Percentiles rank a stretch among this genome's conserved stretches.
phyloP scores from a whole-genome alignment of 2,329 filamentous ascomycete genomes.

The Dactylellina sp. region DNA sequence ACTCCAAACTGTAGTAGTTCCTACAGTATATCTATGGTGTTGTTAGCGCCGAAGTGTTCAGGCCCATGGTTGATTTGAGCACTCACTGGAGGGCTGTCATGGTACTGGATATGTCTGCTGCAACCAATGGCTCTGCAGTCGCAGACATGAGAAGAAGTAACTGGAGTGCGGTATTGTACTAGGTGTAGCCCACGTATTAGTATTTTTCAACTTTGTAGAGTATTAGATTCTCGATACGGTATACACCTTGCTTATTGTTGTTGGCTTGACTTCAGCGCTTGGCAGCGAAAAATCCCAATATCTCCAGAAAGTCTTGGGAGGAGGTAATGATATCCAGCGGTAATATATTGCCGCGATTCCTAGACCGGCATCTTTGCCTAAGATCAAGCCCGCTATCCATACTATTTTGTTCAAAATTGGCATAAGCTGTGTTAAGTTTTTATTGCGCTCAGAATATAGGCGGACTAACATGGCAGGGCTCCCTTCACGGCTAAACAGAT shows the following conservation, averaged over 20 bases:
- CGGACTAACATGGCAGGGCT: conserved; percentile 73
- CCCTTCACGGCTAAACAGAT: conserved; percentile 86
- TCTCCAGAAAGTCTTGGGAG: conserved; percentile 87
- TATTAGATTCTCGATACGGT: conserved; percentile 71
- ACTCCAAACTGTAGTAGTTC: conserved; percentile 90
- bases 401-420: conserved; percentile 67
- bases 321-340: conserved; percentile 91
- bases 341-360: conserved; percentile 92
- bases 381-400: conserved; percentile 88
- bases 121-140: conserved; percentile 78
- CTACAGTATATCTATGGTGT: conserved; percentile 79
- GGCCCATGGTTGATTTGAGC: neutral
- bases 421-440: conserved; percentile 11
- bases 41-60: conserved; percentile 38
- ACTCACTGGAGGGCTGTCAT: conserved; percentile 43
- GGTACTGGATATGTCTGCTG: conserved; percentile 62
- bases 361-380: conserved; percentile 86
- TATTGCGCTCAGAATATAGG: neutral
- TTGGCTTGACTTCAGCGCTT: conserved; percentile 84
- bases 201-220: conserved; percentile 72
- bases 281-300: conserved; percentile 99
- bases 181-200: conserved; percentile 65
- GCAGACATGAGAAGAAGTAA: conserved; percentile 86
- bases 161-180: conserved; percentile 91
- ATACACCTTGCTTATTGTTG: conserved; percentile 77